phyloP scores from a whole-genome alignment of 2,329 filamentous ascomycete species.

The Aspergillus alliaceus region DNA sequence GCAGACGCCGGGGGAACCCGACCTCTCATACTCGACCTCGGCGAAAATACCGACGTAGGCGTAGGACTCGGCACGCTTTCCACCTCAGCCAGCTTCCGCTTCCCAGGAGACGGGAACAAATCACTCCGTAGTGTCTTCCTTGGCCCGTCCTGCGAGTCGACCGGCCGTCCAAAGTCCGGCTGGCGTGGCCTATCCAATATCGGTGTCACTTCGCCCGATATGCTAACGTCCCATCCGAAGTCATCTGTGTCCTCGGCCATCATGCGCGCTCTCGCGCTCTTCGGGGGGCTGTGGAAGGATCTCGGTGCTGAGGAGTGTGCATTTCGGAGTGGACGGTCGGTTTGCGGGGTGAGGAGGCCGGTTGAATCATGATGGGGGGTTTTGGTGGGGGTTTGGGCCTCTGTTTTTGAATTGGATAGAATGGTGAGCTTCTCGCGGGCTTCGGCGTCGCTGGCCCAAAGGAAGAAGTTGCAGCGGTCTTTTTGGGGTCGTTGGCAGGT shows the following conservation, averaged over 20 bases:
- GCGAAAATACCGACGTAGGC: conserved; percentile 15
- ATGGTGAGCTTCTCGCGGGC: conserved; percentile 52
- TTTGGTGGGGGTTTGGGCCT: conserved; percentile 36
- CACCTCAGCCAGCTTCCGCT: conserved; percentile 34
- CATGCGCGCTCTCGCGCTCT: conserved; percentile 30
- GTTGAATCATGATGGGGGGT: conserved; percentile 2
- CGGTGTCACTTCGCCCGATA: conserved; percentile 33
- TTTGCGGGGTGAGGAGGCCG: conserved; percentile 37
- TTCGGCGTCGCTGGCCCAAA: conserved; percentile 61
- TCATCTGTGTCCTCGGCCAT: conserved; percentile 36
- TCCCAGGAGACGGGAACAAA: conserved; percentile 34
- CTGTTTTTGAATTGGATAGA: conserved; percentile 51
- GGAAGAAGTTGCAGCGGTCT: conserved; percentile 58
- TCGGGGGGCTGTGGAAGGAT: conserved; percentile 17
- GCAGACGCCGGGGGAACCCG: conserved; percentile 24
- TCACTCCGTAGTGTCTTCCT: conserved; percentile 38
- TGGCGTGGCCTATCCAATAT: conserved; percentile 21
- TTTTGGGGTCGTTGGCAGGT: conserved; percentile 54
- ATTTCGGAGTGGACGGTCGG: conserved; percentile 19
- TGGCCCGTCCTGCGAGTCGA: conserved; percentile 27
- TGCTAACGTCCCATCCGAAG: conserved; percentile 39
- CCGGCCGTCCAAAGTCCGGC: conserved; percentile 27
- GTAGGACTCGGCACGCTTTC: conserved; percentile 8
- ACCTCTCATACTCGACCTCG: conserved; percentile 3
- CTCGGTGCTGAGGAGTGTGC: conserved; percentile 4